Conservation (phyloP, 345 rosid species). For the Heritiera littoralis region DNA sequence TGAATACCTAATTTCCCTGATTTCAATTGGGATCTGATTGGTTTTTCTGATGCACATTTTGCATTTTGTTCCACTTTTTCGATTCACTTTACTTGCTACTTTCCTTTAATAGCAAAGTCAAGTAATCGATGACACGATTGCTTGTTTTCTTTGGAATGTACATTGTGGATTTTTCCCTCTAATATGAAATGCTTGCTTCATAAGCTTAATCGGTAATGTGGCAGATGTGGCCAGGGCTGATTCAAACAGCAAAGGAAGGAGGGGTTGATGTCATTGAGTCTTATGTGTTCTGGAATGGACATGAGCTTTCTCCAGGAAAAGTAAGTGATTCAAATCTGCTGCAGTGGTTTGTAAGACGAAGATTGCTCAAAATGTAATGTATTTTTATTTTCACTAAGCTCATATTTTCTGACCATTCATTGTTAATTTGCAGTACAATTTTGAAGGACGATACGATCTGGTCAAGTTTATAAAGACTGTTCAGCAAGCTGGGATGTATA, state of each 20-base stretch:
- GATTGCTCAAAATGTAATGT: background rate
- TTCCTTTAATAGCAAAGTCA: background rate
- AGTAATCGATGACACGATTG: no score
- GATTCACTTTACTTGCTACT: background rate
- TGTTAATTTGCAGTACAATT: slow-evolving; percentile 57
- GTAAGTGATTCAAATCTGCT: slow-evolving; percentile 36
- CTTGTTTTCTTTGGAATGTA: background rate
- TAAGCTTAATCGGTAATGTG: slow-evolving; percentile 20
- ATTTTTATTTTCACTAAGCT: background rate
- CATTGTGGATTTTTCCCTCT: background rate
- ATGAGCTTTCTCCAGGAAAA: slow-evolving; percentile 72
- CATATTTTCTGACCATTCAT: background rate
- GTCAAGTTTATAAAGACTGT: slow-evolving; percentile 86
- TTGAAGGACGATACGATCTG: slow-evolving; percentile 78
- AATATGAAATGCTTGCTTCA: background rate
- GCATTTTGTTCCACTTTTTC: no score
- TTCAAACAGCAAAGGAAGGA: slow-evolving; percentile 87
- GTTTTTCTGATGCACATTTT: no score
- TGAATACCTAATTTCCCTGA: background rate
- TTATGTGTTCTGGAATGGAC: slow-evolving; percentile 96
- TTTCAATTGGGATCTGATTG: background rate
- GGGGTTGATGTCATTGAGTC: slow-evolving; percentile 80
- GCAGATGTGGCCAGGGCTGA: slow-evolving; percentile 93
- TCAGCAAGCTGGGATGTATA: slow-evolving; percentile 84
- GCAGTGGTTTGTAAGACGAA: background rate